Conservation (phyloP, 2,329 filamentous ascomycete species). For the Pseudogymnoascus sp. region DNA sequence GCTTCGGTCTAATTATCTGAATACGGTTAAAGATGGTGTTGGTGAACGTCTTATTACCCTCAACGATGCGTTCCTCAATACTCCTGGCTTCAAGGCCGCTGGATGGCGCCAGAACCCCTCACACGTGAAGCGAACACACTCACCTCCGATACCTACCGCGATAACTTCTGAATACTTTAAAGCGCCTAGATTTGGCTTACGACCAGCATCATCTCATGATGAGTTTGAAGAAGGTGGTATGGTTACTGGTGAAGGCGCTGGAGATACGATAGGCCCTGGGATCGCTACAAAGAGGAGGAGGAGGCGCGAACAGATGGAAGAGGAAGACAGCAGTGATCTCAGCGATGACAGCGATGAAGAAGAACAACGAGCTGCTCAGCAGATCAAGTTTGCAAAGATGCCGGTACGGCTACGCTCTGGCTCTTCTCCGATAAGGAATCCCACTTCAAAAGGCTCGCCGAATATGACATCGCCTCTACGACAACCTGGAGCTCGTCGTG, state of each 20-base stretch:
- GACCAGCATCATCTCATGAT: constrained; percentile 51
- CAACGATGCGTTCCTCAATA: constrained; percentile 70
- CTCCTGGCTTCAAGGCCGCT: constrained; percentile 71
- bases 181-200: constrained; percentile 52
- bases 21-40: constrained; percentile 72
- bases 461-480: constrained; percentile 67
- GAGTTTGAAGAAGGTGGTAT: constrained; percentile 61
- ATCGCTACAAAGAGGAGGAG: constrained; percentile 58
- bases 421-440: constrained; percentile 73
- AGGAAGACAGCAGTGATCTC: constrained; percentile 77
- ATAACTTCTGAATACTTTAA: constrained; percentile 80
- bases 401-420: constrained; percentile 77
- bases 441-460: constrained; percentile 48
- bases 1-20: constrained; percentile 70
- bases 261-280: constrained; percentile 58
- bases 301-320: constrained; percentile 59
- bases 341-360: constrained; percentile 76
- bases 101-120: constrained; percentile 69
- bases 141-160: constrained; percentile 75
- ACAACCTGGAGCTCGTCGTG: constrained; percentile 43
- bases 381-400: constrained; percentile 96
- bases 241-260: constrained; percentile 57
- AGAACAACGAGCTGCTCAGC: constrained; percentile 66
- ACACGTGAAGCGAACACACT: constrained; percentile 74
- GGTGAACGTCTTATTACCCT: constrained; percentile 76